Evolutionary conservation across 768 basidiomycete species (phyloP).

Genomic region (Chalciporus piperatus): DNA sequence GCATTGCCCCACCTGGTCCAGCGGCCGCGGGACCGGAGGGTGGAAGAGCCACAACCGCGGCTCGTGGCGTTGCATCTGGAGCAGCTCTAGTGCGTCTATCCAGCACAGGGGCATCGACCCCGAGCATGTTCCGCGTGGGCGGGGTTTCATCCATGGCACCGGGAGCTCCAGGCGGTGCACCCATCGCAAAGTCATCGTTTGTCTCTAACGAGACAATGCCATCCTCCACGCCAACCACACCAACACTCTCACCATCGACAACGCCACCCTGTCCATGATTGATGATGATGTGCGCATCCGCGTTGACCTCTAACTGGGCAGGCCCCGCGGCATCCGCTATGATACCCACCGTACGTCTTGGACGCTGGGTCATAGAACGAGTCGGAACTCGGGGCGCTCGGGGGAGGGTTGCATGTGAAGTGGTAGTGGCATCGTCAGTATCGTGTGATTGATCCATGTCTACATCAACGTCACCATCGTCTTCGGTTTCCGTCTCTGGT

Average conservation of each 20-base stretch:
- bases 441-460: slow-evolving; percentile 47
- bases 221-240: slow-evolving; percentile 57
- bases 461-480: slow-evolving; percentile 58
- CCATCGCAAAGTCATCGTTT: slow-evolving; percentile 90
- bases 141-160: slow-evolving; percentile 57
- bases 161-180: slow-evolving; percentile 88
- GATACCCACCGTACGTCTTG: slow-evolving; percentile 47
- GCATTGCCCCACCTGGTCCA: slow-evolving; percentile 13
- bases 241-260: slow-evolving; percentile 41
- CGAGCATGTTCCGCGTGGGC: slow-evolving; percentile 26
- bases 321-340: slow-evolving; percentile 38
- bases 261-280: slow-evolving; percentile 42
- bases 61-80: slow-evolving; percentile 63
- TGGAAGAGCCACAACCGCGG: slow-evolving; percentile 57
- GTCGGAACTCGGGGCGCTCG: slow-evolving; percentile 25
- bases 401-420: slow-evolving; percentile 31
- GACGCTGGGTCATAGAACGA: slow-evolving; percentile 35
- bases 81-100: slow-evolving; percentile 38
- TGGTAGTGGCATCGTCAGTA: slow-evolving; percentile 28
- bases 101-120: slow-evolving; percentile 23
- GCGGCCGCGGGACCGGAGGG: slow-evolving; percentile 16
- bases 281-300: slow-evolving; percentile 52
- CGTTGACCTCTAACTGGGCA: slow-evolving; percentile 38
- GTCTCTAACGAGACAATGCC: slow-evolving; percentile 73
- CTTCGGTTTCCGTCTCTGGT: slow-evolving; percentile 76